Evolutionary conservation across 2,329 filamentous ascomycete genomes (phyloP), one percentile per base, ranked within the genome.

Genomic region (Exophiala sp.): DNA sequence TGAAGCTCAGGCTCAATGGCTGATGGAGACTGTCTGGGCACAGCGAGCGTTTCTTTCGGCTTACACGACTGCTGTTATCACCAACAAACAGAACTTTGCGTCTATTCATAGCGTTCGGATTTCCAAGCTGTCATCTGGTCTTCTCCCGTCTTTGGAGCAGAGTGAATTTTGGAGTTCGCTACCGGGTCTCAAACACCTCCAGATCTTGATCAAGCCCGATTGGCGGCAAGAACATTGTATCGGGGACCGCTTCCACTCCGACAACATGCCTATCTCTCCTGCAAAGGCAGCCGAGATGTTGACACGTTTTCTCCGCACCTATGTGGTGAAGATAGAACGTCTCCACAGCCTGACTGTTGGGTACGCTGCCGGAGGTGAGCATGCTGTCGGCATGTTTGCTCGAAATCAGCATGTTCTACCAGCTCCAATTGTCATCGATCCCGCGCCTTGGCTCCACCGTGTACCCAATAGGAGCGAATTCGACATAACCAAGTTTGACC

Each of bases 11-110:
- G 79, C 76, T 45, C 81, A 85, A 64, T 82, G 84, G 78, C 66
- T 87, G 1, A 67, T 83, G 30, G 82, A 86, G 63, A 78, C 81
- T 2, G 77, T 81, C 45, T 85, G 82, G 80, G 82, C 82, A 5
- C 82, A 86, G 56, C 72, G 78, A 46, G 82, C 82, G 14, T 82
- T 86, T 62, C 71, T 86, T 40, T 78, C 82, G 42, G 83, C 82
- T 1, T 86, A 83, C 58, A 76, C 81, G 56, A 75, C 85, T 41
- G 77, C 80, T 1, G 65, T 86, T 37, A 77, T 81, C 19, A 80
- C 85, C 59, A 83, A 83, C 52, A 68, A 70, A 3, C 57, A 61
- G 3, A 73, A 70, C 1, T 84, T 86, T 56, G 52, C 61, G 6
- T 65, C 71, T 4, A 71, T 87, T 37, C 76, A 75, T 18, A 79